These are phyloP conservation scores for Clonostachys chloroleuca DNA, from an alignment of 2,329 filamentous ascomycete species.

Conservation along the genomic window DNA sequence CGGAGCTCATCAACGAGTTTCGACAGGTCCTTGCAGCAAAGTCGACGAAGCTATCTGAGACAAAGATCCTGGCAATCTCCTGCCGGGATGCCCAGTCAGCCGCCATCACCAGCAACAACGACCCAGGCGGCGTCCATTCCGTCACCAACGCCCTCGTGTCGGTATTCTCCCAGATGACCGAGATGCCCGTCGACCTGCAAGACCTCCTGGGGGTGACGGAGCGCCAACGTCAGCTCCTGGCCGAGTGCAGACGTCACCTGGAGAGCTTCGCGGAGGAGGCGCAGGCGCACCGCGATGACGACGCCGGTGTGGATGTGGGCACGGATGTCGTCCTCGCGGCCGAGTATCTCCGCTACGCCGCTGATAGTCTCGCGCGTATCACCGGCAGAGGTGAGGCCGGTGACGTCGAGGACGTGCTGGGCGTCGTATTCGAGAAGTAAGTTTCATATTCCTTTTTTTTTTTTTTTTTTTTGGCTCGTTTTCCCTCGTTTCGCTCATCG, in stretches of 20 bases:
- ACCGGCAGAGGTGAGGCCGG: slow-evolving; percentile 81
- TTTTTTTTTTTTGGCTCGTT: too few species aligned
- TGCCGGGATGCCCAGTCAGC: slow-evolving; percentile 56
- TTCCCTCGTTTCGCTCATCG: too few species aligned
- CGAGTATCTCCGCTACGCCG: slow-evolving; percentile 80
- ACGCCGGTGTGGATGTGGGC: too few species aligned
- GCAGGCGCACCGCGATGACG: slow-evolving; percentile 31
- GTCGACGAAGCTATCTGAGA: slow-evolving; percentile 13
- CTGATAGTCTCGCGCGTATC: slow-evolving; percentile 76
- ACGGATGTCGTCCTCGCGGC: slow-evolving; percentile 87
- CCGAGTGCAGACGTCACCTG: slow-evolving; percentile 67
- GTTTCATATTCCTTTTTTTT: slow-evolving; percentile 20
- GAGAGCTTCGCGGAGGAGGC: slow-evolving; percentile 67
- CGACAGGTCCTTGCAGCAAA: slow-evolving; percentile 8
- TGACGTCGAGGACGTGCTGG: slow-evolving; percentile 92
- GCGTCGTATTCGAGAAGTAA: slow-evolving; percentile 97
- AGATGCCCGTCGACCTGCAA: slow-evolving; percentile 66
- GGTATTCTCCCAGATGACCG: slow-evolving; percentile 68
- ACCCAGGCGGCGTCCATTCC: slow-evolving; percentile 62
- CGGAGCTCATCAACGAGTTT: slow-evolving; percentile 34
- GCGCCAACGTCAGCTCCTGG: slow-evolving; percentile 78
- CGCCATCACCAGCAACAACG: slow-evolving; percentile 16
- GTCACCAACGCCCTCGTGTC: slow-evolving; percentile 65
- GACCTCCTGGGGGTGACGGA: slow-evolving; percentile 88
- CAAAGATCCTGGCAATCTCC: slow-evolving; percentile 53